Conservation (phyloP, 2,329 filamentous ascomycete genomes). For the Ilyonectria robusta region DNA sequence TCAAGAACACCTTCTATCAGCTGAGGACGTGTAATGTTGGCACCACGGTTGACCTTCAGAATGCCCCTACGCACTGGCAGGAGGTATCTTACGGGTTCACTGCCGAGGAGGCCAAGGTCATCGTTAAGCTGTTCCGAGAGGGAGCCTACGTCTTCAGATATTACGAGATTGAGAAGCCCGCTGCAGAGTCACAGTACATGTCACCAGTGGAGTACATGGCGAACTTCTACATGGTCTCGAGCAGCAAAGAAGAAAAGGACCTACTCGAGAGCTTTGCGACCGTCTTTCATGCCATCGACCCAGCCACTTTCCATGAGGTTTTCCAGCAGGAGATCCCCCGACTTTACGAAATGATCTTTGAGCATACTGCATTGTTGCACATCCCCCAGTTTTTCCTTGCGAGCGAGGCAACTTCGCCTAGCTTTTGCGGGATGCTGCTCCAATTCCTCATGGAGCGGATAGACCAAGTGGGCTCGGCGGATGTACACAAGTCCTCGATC, state of each 20-base stretch:
- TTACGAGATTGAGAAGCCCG: conserved; percentile 89
- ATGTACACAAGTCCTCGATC: conserved; percentile 94
- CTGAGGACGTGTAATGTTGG: conserved; percentile 89
- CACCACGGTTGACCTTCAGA: conserved; percentile 79
- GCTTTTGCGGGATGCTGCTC: conserved; percentile 97
- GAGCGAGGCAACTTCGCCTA: conserved; percentile 97
- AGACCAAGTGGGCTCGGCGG: conserved; percentile 91
- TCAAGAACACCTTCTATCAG: conserved; percentile 98
- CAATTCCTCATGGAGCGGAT: conserved; percentile 98
- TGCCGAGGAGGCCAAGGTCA: conserved; percentile 95
- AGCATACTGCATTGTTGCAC: conserved; percentile 93
- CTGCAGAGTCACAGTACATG: conserved; percentile 79
- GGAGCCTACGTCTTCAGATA: conserved; percentile 97
- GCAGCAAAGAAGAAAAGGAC: conserved; percentile 96
- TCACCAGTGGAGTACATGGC: conserved; percentile 93
- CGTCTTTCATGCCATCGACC: conserved; percentile 98
- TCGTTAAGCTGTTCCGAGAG: conserved; percentile 97
- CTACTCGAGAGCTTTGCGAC: conserved; percentile 97
- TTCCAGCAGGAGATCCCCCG: conserved; percentile 98
- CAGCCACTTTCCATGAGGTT: conserved; percentile 97
- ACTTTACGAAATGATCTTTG: conserved; percentile 97
- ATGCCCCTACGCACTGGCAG: conserved; percentile 90
- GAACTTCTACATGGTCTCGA: conserved; percentile 94
- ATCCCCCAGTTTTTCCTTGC: conserved; percentile 98
- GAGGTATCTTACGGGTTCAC: conserved; percentile 98